phyloP scores from a whole-genome alignment of 129 eudicot genomes.

The Ambrosia artemisiifolia region DNA sequence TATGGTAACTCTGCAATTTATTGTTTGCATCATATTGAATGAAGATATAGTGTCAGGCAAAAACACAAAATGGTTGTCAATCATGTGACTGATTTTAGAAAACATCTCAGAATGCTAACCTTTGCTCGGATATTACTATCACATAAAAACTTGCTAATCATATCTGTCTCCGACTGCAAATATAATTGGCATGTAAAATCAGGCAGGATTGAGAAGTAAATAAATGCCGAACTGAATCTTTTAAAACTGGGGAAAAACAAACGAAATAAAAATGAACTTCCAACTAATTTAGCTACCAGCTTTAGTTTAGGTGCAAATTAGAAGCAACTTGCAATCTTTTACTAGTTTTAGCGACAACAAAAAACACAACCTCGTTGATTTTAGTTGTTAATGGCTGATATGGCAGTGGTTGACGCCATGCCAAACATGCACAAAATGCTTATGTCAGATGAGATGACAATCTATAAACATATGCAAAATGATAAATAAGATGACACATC shows the following conservation, averaged over 20 bases:
- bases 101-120: slow-evolving; percentile 43
- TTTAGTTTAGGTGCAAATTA: neutral
- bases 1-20: slow-evolving; percentile 68
- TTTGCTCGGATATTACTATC: slow-evolving; percentile 84
- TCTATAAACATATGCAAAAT: neutral
- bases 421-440: neutral
- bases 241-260: neutral
- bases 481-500: neutral
- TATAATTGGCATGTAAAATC: neutral
- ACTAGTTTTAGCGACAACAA: neutral
- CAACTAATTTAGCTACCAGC: neutral
- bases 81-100: slow-evolving; percentile 13
- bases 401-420: neutral
- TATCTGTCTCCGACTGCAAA: slow-evolving; percentile 83
- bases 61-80: slow-evolving; percentile 7
- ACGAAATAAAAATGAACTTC: neutral
- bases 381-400: neutral
- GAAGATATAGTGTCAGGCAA: neutral
- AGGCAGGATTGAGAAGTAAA: slow-evolving; percentile 17
- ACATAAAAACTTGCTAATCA: slow-evolving; percentile 73
- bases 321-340: neutral
- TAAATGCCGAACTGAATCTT: neutral
- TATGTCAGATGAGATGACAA: neutral
- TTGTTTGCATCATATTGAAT: slow-evolving; percentile 18
- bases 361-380: neutral